These are phyloP conservation scores for Paramecium caudatum DNA, from an alignment of 73 alveolate genomes.

Conservation along the genomic window DNA sequence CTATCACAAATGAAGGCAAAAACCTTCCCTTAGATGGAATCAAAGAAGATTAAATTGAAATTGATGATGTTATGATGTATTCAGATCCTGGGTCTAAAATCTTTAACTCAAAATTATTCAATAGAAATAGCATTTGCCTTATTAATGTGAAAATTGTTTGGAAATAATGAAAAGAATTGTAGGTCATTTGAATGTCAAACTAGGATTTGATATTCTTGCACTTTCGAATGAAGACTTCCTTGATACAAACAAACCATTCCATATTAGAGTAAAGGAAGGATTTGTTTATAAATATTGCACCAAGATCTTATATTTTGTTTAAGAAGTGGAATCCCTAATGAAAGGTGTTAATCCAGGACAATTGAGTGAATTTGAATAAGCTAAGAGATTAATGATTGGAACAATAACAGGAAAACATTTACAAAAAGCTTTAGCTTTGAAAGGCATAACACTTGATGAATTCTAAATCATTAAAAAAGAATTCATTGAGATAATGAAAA, in stretches of 20 bases:
- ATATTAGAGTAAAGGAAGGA: constrained; percentile 46
- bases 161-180: constrained; percentile 38
- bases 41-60: not conserved
- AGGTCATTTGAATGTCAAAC: not conserved
- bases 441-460: constrained; percentile 49
- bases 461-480: constrained; percentile 45
- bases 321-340: constrained; percentile 16
- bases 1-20: not conserved
- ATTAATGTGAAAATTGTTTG: constrained; percentile 12
- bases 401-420: constrained; percentile 70
- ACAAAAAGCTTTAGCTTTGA: constrained; percentile 71
- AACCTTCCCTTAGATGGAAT: not conserved
- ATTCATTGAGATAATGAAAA: constrained; percentile 30
- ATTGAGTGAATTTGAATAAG: constrained; percentile 64
- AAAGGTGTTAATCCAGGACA: constrained; percentile 65
- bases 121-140: not conserved
- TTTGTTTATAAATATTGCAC: constrained; percentile 44
- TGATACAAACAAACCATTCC: constrained; percentile 13
- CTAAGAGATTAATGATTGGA: constrained; percentile 71
- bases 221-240: not conserved
- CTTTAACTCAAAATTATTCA: constrained; percentile 27
- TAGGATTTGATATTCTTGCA: constrained; percentile 43
- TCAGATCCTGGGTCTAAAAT: constrained; percentile 73
- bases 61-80: constrained; percentile 69
- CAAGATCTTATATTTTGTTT: constrained; percentile 52